phyloP scores from a whole-genome alignment of 2,329 filamentous ascomycete species.

The Trichophyton benhamiae region DNA sequence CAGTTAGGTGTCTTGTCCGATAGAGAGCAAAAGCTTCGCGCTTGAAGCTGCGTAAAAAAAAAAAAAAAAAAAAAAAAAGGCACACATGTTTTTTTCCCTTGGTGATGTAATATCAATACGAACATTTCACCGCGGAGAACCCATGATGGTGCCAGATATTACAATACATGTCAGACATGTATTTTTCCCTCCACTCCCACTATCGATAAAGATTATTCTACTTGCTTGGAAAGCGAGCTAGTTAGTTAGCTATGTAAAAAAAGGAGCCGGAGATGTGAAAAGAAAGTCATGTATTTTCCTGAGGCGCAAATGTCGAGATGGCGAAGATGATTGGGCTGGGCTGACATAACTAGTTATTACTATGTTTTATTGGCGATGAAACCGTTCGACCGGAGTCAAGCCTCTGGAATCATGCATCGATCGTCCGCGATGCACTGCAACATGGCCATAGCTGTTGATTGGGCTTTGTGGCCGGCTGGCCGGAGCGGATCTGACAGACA shows the following conservation, averaged over 20 bases:
- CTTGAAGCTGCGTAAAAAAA: background rate
- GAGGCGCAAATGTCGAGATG: background rate
- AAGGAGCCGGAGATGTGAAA: no score
- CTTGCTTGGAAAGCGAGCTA: background rate
- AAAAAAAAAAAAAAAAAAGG: background rate
- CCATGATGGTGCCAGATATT: background rate
- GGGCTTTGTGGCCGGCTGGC: background rate
- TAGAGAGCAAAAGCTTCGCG: background rate
- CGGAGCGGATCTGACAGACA: background rate
- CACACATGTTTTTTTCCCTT: background rate
- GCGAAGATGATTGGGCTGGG: background rate
- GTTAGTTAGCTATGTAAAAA: background rate
- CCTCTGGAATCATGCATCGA: background rate
- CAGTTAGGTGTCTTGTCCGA: background rate
- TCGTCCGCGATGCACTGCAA: background rate
- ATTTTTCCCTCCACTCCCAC: background rate
- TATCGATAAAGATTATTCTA: background rate
- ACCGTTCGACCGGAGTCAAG: background rate
- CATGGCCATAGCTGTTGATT: background rate
- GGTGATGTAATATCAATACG: background rate
- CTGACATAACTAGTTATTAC: background rate
- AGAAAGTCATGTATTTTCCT: background rate
- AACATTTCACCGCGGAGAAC: background rate
- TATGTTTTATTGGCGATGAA: background rate
- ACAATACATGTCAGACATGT: background rate